phyloP scores from a whole-genome alignment of 2,329 filamentous ascomycete genomes.

The Colletotrichum sp. region DNA sequence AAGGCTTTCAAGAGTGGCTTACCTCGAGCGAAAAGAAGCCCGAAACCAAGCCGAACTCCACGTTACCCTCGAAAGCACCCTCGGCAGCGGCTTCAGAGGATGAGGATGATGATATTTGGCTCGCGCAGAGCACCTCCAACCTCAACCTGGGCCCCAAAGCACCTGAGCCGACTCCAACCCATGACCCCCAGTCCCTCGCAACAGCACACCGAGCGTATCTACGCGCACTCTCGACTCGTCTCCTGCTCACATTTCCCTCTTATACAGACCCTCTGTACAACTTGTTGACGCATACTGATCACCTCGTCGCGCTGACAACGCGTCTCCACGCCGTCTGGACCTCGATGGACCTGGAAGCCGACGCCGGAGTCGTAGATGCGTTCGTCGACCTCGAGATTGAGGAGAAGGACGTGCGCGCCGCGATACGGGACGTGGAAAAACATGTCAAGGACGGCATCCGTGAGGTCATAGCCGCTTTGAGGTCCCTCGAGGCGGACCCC shows the following conservation, averaged over 20 bases:
- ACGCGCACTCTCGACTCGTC: conserved; percentile 65
- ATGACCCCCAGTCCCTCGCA: conserved; percentile 86
- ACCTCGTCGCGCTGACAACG: conserved; percentile 77
- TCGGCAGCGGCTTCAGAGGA: not conserved
- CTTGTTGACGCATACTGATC: conserved; percentile 78
- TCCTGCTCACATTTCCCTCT: conserved; percentile 67
- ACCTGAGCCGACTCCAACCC: conserved; percentile 40
- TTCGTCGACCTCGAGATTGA: conserved; percentile 75
- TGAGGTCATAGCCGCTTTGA: conserved; percentile 64
- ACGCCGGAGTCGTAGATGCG: conserved; percentile 81
- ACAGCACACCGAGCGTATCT: conserved; percentile 82
- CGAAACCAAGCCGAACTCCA: not conserved
- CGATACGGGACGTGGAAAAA: conserved; percentile 68
- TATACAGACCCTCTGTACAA: conserved; percentile 72
- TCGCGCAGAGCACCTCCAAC: conserved; percentile 29
- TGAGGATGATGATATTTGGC: conserved; percentile 46
- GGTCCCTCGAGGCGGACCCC: conserved; percentile 48
- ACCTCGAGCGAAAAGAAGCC: conserved; percentile 43
- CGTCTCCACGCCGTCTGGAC: conserved; percentile 80
- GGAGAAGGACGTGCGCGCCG: conserved; percentile 69
- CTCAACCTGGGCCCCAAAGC: conserved; percentile 18
- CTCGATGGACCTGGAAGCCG: conserved; percentile 79
- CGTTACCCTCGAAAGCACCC: not conserved
- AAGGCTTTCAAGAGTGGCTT: conserved; percentile 80
- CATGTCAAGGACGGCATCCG: conserved; percentile 72